A percentile compares a stretch with the other conserved stretches of the same genome.
Evolutionary conservation across 306 rosid genomes (phyloP).

Genomic region (Carpinus viminea): DNA sequence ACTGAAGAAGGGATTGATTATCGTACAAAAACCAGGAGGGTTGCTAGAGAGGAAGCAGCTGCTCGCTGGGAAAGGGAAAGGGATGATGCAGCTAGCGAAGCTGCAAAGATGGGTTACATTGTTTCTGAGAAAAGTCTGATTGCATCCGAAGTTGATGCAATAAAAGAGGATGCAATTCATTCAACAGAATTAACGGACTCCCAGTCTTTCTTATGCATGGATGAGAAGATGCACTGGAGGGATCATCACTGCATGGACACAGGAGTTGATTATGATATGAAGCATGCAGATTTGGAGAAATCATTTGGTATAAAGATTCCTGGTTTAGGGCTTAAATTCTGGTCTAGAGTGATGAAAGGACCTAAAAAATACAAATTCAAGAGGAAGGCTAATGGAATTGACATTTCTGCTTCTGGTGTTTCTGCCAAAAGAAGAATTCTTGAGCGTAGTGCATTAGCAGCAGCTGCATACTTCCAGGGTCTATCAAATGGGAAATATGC

Average conservation of each 20-base stretch:
- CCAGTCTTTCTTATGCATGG: conserved; percentile 55
- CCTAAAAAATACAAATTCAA: conserved; percentile 49
- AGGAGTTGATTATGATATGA: conserved; percentile 71
- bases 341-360: conserved; percentile 59
- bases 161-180: conserved; percentile 39
- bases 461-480: conserved; percentile 57
- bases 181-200: conserved; percentile 30
- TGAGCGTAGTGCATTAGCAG: conserved; percentile 65
- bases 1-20: conserved; percentile 77
- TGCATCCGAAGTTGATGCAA: conserved; percentile 38
- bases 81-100: conserved; percentile 67
- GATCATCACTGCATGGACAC: conserved; percentile 76
- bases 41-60: conserved; percentile 69
- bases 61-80: conserved; percentile 51
- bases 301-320: conserved; percentile 69
- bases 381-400: conserved; percentile 63
- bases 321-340: conserved; percentile 61
- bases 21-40: conserved; percentile 68
- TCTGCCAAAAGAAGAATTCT: conserved; percentile 69
- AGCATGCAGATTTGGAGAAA: conserved; percentile 84
- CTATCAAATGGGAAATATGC: conserved; percentile 43
- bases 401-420: conserved; percentile 44
- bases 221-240: conserved; percentile 58
- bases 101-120: conserved; percentile 78
- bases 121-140: conserved; percentile 48